phyloP scores from a whole-genome alignment of 1,284 basidiomycete genomes.

The Apiotrichum mycotoxinovorans region DNA sequence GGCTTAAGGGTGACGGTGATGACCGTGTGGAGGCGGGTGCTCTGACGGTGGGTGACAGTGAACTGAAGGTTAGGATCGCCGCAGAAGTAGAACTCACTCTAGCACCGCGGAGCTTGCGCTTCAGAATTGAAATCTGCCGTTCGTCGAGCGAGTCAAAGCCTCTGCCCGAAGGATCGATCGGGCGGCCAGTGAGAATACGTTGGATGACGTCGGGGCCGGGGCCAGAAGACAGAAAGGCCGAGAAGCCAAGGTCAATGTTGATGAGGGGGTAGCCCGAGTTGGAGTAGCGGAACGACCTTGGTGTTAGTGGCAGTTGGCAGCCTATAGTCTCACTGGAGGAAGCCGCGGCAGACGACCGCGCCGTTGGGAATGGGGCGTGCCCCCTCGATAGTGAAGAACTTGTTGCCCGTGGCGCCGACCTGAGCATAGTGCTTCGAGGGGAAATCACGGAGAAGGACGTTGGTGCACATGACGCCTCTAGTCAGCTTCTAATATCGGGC shows the following conservation, averaged over 20 bases:
- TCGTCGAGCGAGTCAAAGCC: conserved; percentile 18
- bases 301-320: neutral
- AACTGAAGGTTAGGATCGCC: conserved; percentile 19
- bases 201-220: conserved; percentile 40
- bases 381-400: conserved; percentile 39
- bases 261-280: conserved; percentile 32
- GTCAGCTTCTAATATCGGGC: neutral
- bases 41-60: conserved; percentile 38
- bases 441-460: conserved; percentile 42
- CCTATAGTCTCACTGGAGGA: conserved; percentile 37
- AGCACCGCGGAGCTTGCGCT: conserved; percentile 35
- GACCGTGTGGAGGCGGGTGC: conserved; percentile 36
- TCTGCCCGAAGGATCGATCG: conserved; percentile 14
- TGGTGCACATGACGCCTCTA: conserved; percentile 38
- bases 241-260: conserved; percentile 45
- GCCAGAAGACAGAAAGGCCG: conserved; percentile 44
- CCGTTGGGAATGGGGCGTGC: conserved; percentile 36
- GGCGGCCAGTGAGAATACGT: conserved; percentile 27
- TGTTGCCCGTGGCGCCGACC: conserved; percentile 40
- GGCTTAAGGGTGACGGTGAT: conserved; percentile 31
- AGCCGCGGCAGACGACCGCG: conserved; percentile 42
- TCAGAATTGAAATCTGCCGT: conserved; percentile 26
- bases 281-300: conserved; percentile 42
- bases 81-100: conserved; percentile 19
- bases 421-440: conserved; percentile 39